Conservation (phyloP, 768 basidiomycete species). For the Xerocomellus chrysenteron region DNA sequence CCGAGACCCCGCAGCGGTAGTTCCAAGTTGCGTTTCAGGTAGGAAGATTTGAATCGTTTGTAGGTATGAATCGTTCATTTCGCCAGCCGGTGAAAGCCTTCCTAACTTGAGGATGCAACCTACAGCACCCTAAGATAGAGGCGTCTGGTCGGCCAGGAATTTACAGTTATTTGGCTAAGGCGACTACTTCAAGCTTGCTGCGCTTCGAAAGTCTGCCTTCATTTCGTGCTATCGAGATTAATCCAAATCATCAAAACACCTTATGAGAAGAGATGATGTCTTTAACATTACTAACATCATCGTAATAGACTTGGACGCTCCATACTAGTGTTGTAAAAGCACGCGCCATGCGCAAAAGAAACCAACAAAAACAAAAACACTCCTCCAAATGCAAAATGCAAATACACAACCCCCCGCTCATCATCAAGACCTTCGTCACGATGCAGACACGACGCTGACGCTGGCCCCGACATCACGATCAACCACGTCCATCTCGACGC, state of each 20-base stretch:
- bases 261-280: neutral
- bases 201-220: too few species aligned
- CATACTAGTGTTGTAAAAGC: neutral
- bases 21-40: constrained; percentile 2
- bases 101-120: too few species aligned
- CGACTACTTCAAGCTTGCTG: neutral
- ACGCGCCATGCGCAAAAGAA: neutral
- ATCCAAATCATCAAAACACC: too few species aligned
- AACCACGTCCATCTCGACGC: neutral
- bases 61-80: neutral
- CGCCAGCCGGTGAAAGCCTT: too few species aligned
- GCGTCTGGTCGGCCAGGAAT: neutral
- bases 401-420: neutral
- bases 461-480: neutral
- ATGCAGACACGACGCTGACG: neutral
- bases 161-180: neutral
- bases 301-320: neutral
- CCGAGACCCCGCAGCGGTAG: neutral
- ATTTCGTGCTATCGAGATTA: too few species aligned
- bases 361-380: neutral
- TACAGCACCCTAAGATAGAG: too few species aligned
- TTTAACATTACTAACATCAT: too few species aligned
- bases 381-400: neutral
- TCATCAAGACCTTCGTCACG: constrained; percentile 7
- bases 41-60: constrained; percentile 5